Evolutionary conservation across 1,139 yeast species (phyloP), one percentile per base, ranked within the genome.

Genomic region (Nematodospora anomalae): DNA sequence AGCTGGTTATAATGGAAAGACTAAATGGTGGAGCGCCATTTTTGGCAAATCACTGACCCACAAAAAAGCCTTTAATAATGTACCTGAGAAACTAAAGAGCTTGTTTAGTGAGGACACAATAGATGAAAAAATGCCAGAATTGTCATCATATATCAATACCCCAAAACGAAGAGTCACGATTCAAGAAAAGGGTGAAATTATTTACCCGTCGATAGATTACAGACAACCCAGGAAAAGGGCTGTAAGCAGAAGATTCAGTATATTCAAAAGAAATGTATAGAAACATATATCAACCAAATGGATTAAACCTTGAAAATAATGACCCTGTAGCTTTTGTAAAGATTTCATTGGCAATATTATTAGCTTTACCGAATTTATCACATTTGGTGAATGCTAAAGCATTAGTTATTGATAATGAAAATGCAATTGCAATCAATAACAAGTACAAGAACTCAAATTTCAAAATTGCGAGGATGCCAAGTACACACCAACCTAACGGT

Each of bases 331-430:
- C 73, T 32, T 68, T 63, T 4, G 80, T 72, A 42, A 79, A 69
- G 13, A 79, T 47, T 42, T 67, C 70, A 25, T 65, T 64, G 10
- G 82, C 79, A 35, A 77, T 55, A 37, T 61, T 67, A 38, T 64
- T 68, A n/a, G 95, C 95, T 56, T 80, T 83, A 32, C 92, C 83
- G 50, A 86, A 90, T 61, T 84, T 87, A 57, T 90, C 97, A 62
- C 97, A 88, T 50, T 86, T 76, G 23, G 95, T 85, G 60, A 86
- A 90, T 0, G 97, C 97, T 64, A 88, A 69, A 0, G 95, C 84
- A 57, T 90, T 90, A 36, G 94, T 86, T 35, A 82, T 58, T 0
- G 94, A 83, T 46, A 90, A 69, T 2, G 80, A 74, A 15, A 85
- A 59, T 1, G 95, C 88, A 41, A 89, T 79, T 4, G 67, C 57